Base-by-base conservation (phyloP, 495 filamentous ascomycete species). In the Xylaria curta region DNA sequence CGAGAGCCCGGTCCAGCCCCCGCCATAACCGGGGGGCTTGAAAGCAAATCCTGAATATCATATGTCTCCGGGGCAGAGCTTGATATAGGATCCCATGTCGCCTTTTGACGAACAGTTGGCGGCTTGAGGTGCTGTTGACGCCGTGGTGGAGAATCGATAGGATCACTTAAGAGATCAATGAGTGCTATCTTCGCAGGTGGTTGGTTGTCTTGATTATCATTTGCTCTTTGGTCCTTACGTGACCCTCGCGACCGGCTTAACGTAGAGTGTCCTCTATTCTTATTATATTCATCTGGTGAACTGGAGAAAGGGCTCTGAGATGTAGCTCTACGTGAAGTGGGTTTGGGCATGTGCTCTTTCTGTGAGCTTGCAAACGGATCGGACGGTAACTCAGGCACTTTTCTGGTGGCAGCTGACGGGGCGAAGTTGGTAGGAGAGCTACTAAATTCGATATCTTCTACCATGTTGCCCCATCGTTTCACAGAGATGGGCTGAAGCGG, bases 51-150 rank as follows among this genome's bases (percentile, higher is more conserved):
- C 44, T 77, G 69, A n/a, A 40, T 19, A 13, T 31, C 47, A 6
- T 51, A 58, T 8, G 72, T 67, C 21, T 81, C 79, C 4, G 82
- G 82, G 33, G 82, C 83, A 4, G 85, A 86, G 73, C 83, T 85
- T 24, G 84, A 86, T 62, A 86, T 86, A 0, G 82, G 85, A 74
- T 85, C 84, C 84, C 84, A 86, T 1, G 73, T 76, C 6, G 74
- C 73, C n/a, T 77, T 76, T 44, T 53, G 69, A n/a, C 28, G 44
- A 46, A 58, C 0, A 21, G 72, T 77, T 12, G 73, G 72, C 26
- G 47, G 67, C 6, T 72, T 73, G 0, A 72, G 19, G 15, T 44
- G 53, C 36, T 28, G 4, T 19, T 74, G 69, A 9, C 10, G 68
- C 26, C 46, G 59, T 24, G 53, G 31, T n/a, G 62, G 24, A 3